phyloP scores from a whole-genome alignment of 2,329 filamentous ascomycete genomes.

The Thielaviopsis musarum region DNA sequence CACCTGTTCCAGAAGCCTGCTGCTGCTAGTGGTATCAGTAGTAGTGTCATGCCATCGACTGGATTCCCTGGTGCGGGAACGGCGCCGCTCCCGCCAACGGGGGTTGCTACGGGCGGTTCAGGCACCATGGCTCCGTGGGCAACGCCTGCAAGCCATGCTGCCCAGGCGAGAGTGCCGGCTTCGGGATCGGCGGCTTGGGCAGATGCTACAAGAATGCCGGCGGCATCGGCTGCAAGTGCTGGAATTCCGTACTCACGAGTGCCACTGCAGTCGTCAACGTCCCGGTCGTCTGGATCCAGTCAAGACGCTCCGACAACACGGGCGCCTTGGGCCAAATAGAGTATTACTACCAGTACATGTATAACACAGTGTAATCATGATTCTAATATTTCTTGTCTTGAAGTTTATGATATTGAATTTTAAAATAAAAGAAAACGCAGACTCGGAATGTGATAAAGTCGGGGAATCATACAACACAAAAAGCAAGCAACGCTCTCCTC shows the following conservation, averaged over 20 bases:
- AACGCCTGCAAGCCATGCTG: neutral
- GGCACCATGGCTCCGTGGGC: slow-evolving; percentile 4
- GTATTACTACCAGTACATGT: neutral
- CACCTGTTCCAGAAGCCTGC: neutral
- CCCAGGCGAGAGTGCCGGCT: neutral
- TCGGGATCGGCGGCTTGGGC: slow-evolving; percentile 27
- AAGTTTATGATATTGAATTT: neutral
- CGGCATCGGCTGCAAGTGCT: slow-evolving; percentile 14
- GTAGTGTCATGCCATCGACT: too few species aligned
- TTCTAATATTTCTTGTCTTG: neutral
- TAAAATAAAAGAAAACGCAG: slow-evolving; percentile 1
- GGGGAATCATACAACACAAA: slow-evolving; percentile 12
- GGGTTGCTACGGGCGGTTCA: slow-evolving; percentile 18
- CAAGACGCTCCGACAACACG: slow-evolving; percentile 20
- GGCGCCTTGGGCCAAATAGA: slow-evolving; percentile 29
- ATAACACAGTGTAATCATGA: neutral
- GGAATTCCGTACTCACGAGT: slow-evolving; percentile 25
- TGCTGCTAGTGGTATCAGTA: neutral
- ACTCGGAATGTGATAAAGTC: slow-evolving; percentile 7
- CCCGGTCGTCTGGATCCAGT: neutral
- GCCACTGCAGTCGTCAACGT: slow-evolving; percentile 10
- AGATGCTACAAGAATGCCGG: slow-evolving; percentile 24
- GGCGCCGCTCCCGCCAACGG: slow-evolving; percentile 13
- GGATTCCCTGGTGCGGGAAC: neutral
- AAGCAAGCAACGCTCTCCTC: neutral